A percentile compares a stretch with the other conserved stretches of the same genome.
Conservation (phyloP, 805 yeast genomes). For the Kluyveromyces dobzhanskii region DNA sequence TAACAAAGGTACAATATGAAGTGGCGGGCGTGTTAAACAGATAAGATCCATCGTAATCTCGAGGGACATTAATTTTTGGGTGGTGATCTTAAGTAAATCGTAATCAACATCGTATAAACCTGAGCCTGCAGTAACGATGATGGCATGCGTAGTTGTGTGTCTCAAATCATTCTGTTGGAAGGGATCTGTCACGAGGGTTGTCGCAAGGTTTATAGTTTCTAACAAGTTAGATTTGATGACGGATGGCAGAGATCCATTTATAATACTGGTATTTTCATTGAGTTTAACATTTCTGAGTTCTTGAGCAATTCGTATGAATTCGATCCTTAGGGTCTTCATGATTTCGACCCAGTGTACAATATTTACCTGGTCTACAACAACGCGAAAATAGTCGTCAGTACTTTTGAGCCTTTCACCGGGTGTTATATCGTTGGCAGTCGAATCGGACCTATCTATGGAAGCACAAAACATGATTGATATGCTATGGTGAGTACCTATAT, state of each 20-base stretch:
- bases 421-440: constrained; percentile 48
- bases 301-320: constrained; percentile 72
- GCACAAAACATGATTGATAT: constrained; percentile 84
- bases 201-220: constrained; percentile 80
- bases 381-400: constrained; percentile 75
- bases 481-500: constrained; percentile 79
- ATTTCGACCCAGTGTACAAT: constrained; percentile 85
- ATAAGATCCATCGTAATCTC: constrained; percentile 86
- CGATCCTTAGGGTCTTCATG: constrained; percentile 78
- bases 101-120: constrained; percentile 91
- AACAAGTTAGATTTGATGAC: constrained; percentile 83
- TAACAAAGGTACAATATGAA: constrained; percentile 86
- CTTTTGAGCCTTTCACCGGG: constrained; percentile 66
- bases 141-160: constrained; percentile 85
- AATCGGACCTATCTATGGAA: constrained; percentile 50
- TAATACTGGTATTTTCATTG: constrained; percentile 27
- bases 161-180: constrained; percentile 79
- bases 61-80: constrained; percentile 62
- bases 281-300: constrained; percentile 49
- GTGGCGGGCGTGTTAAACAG: constrained; percentile 82
- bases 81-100: constrained; percentile 63
- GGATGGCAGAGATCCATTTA: constrained; percentile 66
- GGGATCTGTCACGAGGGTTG: constrained; percentile 67
- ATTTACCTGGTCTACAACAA: constrained; percentile 91
- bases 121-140: constrained; percentile 83